A percentile compares a stretch with the other conserved stretches of the same genome.
These are phyloP conservation scores for Ogataea paradorogensis DNA, from an alignment of 805 yeast genomes.

Conservation along the genomic window DNA sequence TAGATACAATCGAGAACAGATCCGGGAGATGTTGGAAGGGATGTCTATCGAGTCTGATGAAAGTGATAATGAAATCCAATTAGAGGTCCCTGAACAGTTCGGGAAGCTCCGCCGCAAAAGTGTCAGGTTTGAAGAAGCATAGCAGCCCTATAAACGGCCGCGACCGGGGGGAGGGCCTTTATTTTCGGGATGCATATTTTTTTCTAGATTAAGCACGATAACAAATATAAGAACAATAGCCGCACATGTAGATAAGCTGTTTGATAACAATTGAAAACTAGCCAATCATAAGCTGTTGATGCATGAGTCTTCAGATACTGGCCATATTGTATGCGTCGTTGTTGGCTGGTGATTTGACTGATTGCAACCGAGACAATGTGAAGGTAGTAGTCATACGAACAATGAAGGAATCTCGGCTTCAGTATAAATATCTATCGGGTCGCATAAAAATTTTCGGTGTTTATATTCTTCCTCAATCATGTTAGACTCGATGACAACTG, in stretches of 20 bases:
- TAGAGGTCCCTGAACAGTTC: slow-evolving; percentile 26
- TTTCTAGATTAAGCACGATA: slow-evolving; percentile 1
- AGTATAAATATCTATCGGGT: slow-evolving; percentile 5
- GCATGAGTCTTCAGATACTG: background rate
- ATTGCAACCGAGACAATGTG: slow-evolving; percentile 1
- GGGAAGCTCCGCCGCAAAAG: slow-evolving; percentile 29
- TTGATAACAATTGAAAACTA: slow-evolving; percentile 8
- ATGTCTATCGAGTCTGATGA: slow-evolving; percentile 20
- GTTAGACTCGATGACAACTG: slow-evolving; percentile 59
- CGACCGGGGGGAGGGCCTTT: background rate
- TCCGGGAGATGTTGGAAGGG: slow-evolving; percentile 32
- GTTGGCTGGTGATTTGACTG: slow-evolving; percentile 2
- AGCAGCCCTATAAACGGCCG: background rate
- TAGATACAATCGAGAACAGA: slow-evolving; percentile 33
- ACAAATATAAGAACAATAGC: slow-evolving; percentile 4
- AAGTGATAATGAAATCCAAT: slow-evolving; percentile 15
- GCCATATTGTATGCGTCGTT: background rate
- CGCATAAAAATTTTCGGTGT: slow-evolving; percentile 3
- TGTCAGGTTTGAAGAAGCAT: slow-evolving; percentile 29
- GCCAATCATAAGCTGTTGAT: slow-evolving; percentile 8
- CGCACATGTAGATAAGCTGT: slow-evolving; percentile 3
- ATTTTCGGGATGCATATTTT: background rate
- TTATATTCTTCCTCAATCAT: slow-evolving; percentile 6
- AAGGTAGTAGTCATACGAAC: background rate
- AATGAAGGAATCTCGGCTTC: background rate